Conservation (phyloP, 2,329 filamentous ascomycete genomes). For the Cladorrhinum sp. region DNA sequence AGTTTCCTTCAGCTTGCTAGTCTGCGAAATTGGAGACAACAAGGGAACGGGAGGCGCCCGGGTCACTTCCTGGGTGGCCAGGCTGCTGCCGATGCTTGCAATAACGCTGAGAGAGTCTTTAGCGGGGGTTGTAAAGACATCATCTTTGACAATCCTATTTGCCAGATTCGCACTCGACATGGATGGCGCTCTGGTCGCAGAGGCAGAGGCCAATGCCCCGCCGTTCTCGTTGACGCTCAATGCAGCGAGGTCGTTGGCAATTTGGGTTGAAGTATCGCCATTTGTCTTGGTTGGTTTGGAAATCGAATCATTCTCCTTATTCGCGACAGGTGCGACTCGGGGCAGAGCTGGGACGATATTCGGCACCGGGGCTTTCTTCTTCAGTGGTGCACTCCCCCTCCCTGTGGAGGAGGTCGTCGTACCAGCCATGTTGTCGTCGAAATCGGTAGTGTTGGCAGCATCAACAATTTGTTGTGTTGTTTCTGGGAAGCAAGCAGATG, state of each 20-base stretch:
- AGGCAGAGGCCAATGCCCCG: not conserved
- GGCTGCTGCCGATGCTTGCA: not conserved
- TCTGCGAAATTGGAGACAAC: constrained; percentile 22
- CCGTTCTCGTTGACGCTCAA: constrained; percentile 8
- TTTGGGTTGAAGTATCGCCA: not conserved
- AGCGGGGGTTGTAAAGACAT: not conserved
- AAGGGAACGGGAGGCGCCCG: constrained; percentile 20
- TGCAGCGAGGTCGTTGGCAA: constrained; percentile 9
- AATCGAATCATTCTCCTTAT: constrained; percentile 15
- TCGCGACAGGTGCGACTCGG: constrained; percentile 8
- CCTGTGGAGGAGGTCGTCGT: constrained; percentile 10
- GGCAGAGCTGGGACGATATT: constrained; percentile 22
- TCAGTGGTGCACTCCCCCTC: constrained; percentile 6
- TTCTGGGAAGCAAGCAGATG: constrained; percentile 1
- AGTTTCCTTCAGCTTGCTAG: constrained; percentile 25
- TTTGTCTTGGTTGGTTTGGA: not conserved
- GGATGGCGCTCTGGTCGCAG: not conserved
- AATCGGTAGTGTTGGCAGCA: not conserved
- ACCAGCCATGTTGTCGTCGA: constrained; percentile 2
- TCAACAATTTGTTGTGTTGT: constrained; percentile 8
- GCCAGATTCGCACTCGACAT: not conserved
- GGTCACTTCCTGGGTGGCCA: constrained; percentile 16
- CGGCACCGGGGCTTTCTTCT: constrained; percentile 9
- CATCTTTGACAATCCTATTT: not conserved
- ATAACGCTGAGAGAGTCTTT: not conserved